These are phyloP conservation scores for Pythium oligandrum DNA, from an alignment of 352 stramenopile genomes.

Conservation along the genomic window DNA sequence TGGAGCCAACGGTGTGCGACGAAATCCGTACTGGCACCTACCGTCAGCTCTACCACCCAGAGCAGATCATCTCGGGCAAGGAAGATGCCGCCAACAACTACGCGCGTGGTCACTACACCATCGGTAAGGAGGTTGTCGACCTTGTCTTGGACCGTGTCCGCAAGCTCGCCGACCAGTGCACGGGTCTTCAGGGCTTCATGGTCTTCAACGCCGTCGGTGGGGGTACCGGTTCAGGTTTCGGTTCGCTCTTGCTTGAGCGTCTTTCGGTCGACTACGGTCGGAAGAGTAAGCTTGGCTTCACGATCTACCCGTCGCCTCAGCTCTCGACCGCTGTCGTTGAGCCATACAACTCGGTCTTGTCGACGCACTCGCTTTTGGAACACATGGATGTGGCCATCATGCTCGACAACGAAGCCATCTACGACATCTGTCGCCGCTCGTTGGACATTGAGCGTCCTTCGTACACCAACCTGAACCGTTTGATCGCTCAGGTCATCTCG, in stretches of 20 bases:
- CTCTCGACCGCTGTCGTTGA: too few species aligned
- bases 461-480: conserved; percentile 98
- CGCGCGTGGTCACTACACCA: too few species aligned
- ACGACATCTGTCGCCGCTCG: conserved; percentile 97
- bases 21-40: conserved; percentile 38
- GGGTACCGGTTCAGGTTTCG: conserved; percentile 64
- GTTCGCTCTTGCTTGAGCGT: conserved; percentile 95
- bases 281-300: too few species aligned
- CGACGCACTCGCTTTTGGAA: conserved; percentile 96
- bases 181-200: too few species aligned
- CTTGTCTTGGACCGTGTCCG: too few species aligned
- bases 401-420: conserved; percentile 98
- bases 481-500: conserved; percentile 97
- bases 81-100: too few species aligned
- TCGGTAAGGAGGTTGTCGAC: too few species aligned
- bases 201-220: too few species aligned
- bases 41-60: too few species aligned
- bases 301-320: too few species aligned
- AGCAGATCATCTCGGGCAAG: too few species aligned
- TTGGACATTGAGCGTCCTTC: conserved; percentile 97
- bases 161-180: too few species aligned
- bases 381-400: conserved; percentile 98
- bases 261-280: conserved; percentile 97
- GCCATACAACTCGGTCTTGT: conserved; percentile 92
- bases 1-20: conserved; percentile 97